Base-by-base conservation (phyloP, 1,284 basidiomycete genomes). In the Cutaneotrichosporon dermatis region DNA sequence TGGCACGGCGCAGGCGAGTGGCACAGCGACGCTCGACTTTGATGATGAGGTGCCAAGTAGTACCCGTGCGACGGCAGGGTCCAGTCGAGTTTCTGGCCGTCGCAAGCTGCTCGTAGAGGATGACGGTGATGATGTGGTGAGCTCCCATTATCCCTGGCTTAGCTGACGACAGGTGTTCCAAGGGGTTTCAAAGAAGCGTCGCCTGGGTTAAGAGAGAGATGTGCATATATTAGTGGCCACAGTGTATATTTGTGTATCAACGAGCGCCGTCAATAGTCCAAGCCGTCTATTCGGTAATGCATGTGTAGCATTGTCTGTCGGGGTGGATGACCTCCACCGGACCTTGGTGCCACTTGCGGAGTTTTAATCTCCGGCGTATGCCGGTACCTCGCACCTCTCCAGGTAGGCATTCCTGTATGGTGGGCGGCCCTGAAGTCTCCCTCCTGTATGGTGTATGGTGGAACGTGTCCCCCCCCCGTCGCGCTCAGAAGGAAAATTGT, bases 121-220 rank as follows among this genome's bases (percentile, higher is more conserved):
- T 25, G 67, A 66, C 6, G 68, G 12, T 6, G 46, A 66, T 40
- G 60, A 55, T 49, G 57, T 11, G 48, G 66, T 35, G 60, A 66
- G 49, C 61, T 50, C 4, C 51, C 50, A 13, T 59, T 25, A 6
- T 63, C 58, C 41, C 65, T 65, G 49, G 66, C 16, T 8, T 66
- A 45, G 62, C 61, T 51, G 65, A 69, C 43, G 48, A 44, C 48
- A 67, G 63, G 54, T 55, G 15, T 64, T 68, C 51, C 58, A 64
- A 46, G 66, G 62, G 6, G 59, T 63, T 9, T 53, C 61, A 51
- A 69, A 69, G 63, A 69, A 66, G 58, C 54, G 68, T 33, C 52
- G 66, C 4, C n/a, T 69, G 35, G 64, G 64, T n/a, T 61, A n/a
- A n/a, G n/a, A n/a, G n/a, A n/a, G 25, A 16, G 16, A 25, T 25